These are phyloP conservation scores for Serendipita sp. DNA, from an alignment of 1,284 basidiomycete species.

Conservation along the genomic window DNA sequence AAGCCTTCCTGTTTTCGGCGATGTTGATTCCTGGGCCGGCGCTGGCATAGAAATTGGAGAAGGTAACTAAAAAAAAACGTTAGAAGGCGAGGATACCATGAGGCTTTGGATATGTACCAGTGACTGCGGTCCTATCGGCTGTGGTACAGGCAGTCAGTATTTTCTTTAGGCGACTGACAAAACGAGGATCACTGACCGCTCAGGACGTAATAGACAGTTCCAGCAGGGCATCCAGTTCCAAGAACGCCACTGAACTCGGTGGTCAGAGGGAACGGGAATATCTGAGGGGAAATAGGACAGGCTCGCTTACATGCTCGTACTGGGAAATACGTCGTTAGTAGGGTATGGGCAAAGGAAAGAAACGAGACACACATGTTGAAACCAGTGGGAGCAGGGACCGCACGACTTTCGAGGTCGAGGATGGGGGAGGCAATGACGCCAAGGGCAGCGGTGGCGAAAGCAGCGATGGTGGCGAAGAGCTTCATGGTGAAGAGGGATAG, in stretches of 20 bases:
- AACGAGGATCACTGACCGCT: not conserved
- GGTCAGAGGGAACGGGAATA: not conserved
- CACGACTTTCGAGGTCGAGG: not conserved
- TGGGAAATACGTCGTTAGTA: not conserved
- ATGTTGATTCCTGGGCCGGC: not conserved
- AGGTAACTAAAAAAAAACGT: not conserved
- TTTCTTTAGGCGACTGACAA: not conserved
- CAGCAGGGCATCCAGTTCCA: not conserved
- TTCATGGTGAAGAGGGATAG: not conserved
- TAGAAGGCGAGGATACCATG: not conserved
- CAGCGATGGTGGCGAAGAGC: not conserved
- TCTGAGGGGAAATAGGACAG: not conserved
- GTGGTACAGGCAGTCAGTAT: not conserved
- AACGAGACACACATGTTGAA: constrained; percentile 6
- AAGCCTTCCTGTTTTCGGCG: not conserved
- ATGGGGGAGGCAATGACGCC: not conserved
- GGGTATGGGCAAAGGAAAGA: not conserved
- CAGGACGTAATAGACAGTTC: not conserved
- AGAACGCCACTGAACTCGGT: not conserved
- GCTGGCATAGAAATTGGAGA: not conserved
- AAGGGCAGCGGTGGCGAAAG: not conserved
- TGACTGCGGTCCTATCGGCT: not conserved
- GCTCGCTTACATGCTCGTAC: constrained; percentile 5
- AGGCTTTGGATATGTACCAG: not conserved
- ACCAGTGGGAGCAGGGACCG: not conserved